These are phyloP conservation scores for Arbutus unedo DNA, from an alignment of 148 eudicot genomes.

Conservation along the genomic window DNA sequence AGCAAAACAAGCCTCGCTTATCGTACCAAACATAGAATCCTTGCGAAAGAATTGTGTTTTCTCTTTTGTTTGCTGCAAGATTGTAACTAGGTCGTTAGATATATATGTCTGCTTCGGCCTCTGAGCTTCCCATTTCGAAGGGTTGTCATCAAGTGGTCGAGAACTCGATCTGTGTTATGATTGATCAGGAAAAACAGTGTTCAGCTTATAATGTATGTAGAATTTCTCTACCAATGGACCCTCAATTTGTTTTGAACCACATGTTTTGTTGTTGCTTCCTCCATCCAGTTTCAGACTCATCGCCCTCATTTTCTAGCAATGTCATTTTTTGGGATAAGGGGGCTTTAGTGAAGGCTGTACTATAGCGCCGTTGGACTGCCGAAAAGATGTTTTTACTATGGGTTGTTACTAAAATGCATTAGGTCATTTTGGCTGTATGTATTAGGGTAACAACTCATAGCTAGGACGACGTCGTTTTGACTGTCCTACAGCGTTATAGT, in stretches of 20 bases:
- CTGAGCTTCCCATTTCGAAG: background rate
- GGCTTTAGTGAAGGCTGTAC: too few species aligned
- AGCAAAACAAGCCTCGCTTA: background rate
- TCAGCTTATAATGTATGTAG: background rate
- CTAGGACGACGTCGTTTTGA: too few species aligned
- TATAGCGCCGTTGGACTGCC: too few species aligned
- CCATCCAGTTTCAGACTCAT: background rate
- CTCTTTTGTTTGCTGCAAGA: background rate
- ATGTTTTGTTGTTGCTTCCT: background rate
- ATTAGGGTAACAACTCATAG: too few species aligned
- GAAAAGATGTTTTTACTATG: too few species aligned
- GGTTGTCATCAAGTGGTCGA: slow-evolving; percentile 9
- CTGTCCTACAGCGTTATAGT: too few species aligned
- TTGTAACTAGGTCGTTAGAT: slow-evolving; percentile 6
- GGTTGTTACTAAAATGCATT: too few species aligned
- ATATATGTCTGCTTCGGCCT: background rate
- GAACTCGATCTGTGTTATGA: background rate
- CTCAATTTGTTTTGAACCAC: background rate
- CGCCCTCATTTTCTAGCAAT: background rate
- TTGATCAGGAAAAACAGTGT: background rate
- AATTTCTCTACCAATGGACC: background rate
- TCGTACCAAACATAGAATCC: background rate
- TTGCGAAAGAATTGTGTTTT: background rate
- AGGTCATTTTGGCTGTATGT: too few species aligned
- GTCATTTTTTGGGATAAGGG: too few species aligned